phyloP scores from a whole-genome alignment of 805 yeast genomes.

The Ogataea nitratoaversa region DNA sequence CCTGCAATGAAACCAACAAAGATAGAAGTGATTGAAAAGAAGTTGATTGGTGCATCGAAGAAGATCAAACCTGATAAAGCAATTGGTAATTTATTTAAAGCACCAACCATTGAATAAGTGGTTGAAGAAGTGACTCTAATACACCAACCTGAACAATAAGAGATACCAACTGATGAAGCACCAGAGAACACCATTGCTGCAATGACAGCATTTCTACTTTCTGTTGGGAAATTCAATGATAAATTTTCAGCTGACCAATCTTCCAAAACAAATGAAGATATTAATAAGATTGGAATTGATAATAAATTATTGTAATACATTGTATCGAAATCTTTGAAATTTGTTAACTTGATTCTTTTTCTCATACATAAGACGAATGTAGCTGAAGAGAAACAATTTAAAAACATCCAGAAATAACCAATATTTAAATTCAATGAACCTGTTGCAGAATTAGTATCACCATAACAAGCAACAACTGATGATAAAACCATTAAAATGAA shows the following conservation, averaged over 20 bases:
- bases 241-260: conserved; percentile 89
- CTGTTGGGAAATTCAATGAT: conserved; percentile 72
- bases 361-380: conserved; percentile 92
- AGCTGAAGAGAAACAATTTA: conserved; percentile 93
- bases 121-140: conserved; percentile 98
- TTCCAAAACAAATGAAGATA: conserved; percentile 74
- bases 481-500: conserved; percentile 91
- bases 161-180: conserved; percentile 91
- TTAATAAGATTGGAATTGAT: conserved; percentile 82
- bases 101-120: conserved; percentile 99
- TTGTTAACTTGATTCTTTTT: conserved; percentile 95
- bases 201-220: conserved; percentile 61
- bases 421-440: conserved; percentile 44
- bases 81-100: conserved; percentile 95
- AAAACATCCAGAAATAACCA: conserved; percentile 96
- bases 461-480: conserved; percentile 92
- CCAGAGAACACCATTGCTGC: conserved; percentile 90
- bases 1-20: conserved; percentile 94
- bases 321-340: conserved; percentile 95
- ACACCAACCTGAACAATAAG: conserved; percentile 99
- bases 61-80: conserved; percentile 92
- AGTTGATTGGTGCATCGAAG: conserved; percentile 93
- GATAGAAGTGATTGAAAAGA: conserved; percentile 84
- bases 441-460: conserved; percentile 44
- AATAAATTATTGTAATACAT: conserved; percentile 96